Evolutionary conservation across 164 flowering plant genomes (phyloP).

Genomic region (Vitis amurensis): DNA sequence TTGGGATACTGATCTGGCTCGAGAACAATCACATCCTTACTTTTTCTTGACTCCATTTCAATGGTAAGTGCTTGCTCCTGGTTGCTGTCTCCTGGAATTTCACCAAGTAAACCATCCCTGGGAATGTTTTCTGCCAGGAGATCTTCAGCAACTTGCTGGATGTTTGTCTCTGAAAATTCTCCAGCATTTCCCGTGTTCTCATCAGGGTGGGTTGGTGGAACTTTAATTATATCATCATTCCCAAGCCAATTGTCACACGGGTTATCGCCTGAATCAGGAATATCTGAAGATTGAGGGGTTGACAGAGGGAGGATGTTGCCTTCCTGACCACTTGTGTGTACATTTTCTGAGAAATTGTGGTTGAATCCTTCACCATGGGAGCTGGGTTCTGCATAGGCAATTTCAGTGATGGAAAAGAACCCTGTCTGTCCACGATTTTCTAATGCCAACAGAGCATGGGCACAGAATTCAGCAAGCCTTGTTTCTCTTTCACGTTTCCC

Average conservation of each 20-base stretch:
- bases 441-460: too few relatives aligned
- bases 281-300: neutral
- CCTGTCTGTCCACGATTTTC: too few relatives aligned
- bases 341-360: neutral
- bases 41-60: neutral
- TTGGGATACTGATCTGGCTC: neutral
- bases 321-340: neutral
- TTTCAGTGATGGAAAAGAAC: neutral
- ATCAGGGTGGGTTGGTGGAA: neutral
- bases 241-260: constrained; percentile 2
- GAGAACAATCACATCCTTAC: neutral
- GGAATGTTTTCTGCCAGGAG: neutral
- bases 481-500: too few relatives aligned
- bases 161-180: neutral
- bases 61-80: neutral
- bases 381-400: neutral
- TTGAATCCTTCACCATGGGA: neutral
- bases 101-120: neutral
- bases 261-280: neutral
- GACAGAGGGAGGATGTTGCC: neutral
- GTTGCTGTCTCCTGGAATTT: neutral
- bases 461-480: too few relatives aligned
- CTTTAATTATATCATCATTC: neutral
- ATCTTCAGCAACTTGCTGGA: neutral
- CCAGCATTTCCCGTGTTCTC: neutral